Evolutionary conservation across 2,329 filamentous ascomycete genomes (phyloP), one percentile per base, ranked within the genome.

Genomic region (Fusarium sp.): DNA sequence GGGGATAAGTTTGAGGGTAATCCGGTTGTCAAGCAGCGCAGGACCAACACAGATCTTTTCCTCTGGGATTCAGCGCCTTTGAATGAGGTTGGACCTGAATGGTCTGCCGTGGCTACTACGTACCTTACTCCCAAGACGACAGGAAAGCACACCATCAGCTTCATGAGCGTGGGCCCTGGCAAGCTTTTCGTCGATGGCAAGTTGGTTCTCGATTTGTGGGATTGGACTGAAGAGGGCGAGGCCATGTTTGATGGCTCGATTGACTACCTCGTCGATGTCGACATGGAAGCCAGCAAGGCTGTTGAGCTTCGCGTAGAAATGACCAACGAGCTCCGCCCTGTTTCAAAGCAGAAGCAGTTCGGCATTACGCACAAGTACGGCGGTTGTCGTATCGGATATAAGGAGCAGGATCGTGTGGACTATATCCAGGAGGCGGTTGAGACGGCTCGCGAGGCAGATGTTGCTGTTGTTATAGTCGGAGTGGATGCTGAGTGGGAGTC

Each of bases 401-500:
- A 91, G 75, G 87, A 91, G 71, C 85, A 90, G 68, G 88, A 90
- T 67, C 85, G 87, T 71, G 75, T 86, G 31, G 84, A 89, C 70
- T 87, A 88, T 67, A 65, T 92, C n/a, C 84, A 89, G 66, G 84
- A 92, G 74, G 91, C 91, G 1, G 86, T 91, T 6, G 83, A 87
- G 21, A 82, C 84, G 3, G 91, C 91, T 10, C 86, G 81, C 64
- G 82, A 83, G 4, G 88, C 89, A 0, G 90, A 93, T 72, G 88
- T 91, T 15, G 91, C 90, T 4, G 81, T 93, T 8, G 84, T 93
- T 2, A 85, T 92, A 49, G 87, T 92, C 11, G 91, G 91, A 2
- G 82, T 93, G 1, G 91, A 93, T 75, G 87, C 87, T 7, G 91
- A 93, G 76, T 93, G 90, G 90, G 91, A 93, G 75, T 92, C 90